Conservation (phyloP, 2,329 filamentous ascomycete genomes). For the Corniculantispora saksenae region DNA sequence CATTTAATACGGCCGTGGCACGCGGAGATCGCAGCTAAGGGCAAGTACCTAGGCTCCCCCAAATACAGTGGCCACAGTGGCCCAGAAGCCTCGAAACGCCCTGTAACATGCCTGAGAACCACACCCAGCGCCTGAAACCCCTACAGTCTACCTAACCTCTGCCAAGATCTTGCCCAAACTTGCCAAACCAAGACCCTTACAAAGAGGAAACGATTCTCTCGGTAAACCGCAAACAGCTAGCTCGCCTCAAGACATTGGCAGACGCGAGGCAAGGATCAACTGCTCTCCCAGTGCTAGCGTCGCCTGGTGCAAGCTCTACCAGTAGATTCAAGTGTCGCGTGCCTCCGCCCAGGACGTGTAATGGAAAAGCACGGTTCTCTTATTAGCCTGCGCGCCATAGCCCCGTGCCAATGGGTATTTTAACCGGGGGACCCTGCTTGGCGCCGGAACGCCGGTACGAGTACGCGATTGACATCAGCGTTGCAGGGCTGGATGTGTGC, state of each 20-base stretch:
- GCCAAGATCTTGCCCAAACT: too few relatives aligned
- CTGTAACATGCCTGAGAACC: background rate
- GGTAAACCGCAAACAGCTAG: background rate
- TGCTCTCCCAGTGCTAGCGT: background rate
- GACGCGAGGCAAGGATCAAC: too few relatives aligned
- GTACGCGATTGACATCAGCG: background rate
- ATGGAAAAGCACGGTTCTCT: background rate
- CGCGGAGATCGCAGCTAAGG: background rate
- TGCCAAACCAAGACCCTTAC: background rate
- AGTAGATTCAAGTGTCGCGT: background rate
- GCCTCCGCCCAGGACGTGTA: background rate
- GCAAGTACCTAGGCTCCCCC: background rate
- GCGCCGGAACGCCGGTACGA: constrained; percentile 1
- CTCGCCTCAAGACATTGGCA: too few relatives aligned
- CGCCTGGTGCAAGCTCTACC: background rate
- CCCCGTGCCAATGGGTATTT: background rate
- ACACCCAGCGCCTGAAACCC: background rate
- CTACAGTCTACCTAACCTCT: background rate
- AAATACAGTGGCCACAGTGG: too few relatives aligned
- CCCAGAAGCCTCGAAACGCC: background rate
- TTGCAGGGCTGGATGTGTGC: too few relatives aligned
- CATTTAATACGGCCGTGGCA: background rate
- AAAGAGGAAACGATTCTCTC: background rate
- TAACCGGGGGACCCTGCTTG: background rate
- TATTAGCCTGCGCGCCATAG: background rate